Percentiles rank a stretch among this genome's conserved stretches.
phyloP scores from a whole-genome alignment of 2,329 filamentous ascomycete species.

The Seiridium cupressi region DNA sequence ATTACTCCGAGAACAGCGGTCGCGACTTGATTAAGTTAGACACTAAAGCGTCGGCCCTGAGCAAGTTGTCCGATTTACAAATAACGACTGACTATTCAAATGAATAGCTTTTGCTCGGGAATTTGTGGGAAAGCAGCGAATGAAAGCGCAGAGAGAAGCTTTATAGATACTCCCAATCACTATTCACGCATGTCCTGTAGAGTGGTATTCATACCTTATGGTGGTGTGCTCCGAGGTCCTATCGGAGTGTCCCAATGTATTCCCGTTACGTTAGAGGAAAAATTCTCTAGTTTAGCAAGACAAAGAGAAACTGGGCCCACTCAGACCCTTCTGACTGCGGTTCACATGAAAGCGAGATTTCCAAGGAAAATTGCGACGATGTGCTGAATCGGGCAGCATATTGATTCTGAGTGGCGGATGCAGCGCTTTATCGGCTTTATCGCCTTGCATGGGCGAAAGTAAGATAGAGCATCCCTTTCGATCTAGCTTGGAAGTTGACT shows the following conservation, averaged over 20 bases:
- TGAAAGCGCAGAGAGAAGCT: no score
- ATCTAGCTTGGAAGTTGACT: not conserved
- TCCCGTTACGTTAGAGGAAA: constrained; percentile 8
- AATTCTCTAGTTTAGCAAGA: constrained; percentile 1
- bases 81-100: no score
- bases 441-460: not conserved
- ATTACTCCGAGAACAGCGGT: not conserved
- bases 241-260: constrained; percentile 4
- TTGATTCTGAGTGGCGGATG: not conserved
- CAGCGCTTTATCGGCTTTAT: not conserved
- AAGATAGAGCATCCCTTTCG: not conserved
- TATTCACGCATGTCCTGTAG: no score
- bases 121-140: no score
- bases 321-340: not conserved
- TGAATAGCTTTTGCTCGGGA: no score
- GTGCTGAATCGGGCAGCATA: not conserved
- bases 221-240: not conserved
- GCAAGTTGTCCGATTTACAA: not conserved
- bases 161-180: no score
- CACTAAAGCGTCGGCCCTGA: not conserved
- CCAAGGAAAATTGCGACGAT: not conserved
- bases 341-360: not conserved
- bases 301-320: constrained; percentile 6
- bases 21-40: not conserved
- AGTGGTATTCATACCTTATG: not conserved